Evolutionary conservation across 2,329 filamentous ascomycete genomes (phyloP), one percentile per base, ranked within the genome.

Genomic region (Thelonectria rubi): DNA sequence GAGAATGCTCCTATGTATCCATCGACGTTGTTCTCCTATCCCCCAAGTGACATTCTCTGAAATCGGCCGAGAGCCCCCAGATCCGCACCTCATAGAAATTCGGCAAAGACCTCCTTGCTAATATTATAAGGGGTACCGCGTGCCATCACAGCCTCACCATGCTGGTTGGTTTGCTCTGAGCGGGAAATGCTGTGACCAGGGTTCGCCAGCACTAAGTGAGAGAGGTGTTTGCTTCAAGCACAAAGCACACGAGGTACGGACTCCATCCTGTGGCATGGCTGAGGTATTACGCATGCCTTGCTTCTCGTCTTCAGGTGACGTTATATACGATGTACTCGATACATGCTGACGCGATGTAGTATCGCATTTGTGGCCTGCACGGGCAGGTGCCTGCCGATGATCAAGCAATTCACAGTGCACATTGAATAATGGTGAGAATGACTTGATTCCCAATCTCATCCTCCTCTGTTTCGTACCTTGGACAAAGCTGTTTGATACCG

Each of bases 1-100:
- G 24, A 24, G 24, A 24, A 7, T 4, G 7, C 4, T n/a, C n/a
- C n/a, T n/a, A n/a, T n/a, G n/a, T n/a, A n/a, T 24, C 26, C 26
- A 30, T 54, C 49, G 26, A 30, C 60, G 54, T 54, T 47, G 54
- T 51, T 63, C 62, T 58, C 51, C 42, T 32, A 55, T 63, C 60
- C 34, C 17, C 21, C 39, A 48, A 56, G 40, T 21, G 46, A 47
- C 47, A 21, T 42, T 30, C 40, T 56, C 34, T 32, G 26, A 42
- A 42, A 39, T 43, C 58, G 20, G 51, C 46, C 46, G 46, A 55
- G 51, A 51, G 46, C 11, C 46, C 32, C 47, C 51, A 60, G 46
- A 58, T 48, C 34, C 42, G 42, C 37, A 39, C 30, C 32, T 20
- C 32, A 18, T 32, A 8, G 47, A 3, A 17, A 53, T 15, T 37